These are phyloP conservation scores for Camellia sinensis DNA, from an alignment of 148 eudicot species.

Conservation along the genomic window DNA sequence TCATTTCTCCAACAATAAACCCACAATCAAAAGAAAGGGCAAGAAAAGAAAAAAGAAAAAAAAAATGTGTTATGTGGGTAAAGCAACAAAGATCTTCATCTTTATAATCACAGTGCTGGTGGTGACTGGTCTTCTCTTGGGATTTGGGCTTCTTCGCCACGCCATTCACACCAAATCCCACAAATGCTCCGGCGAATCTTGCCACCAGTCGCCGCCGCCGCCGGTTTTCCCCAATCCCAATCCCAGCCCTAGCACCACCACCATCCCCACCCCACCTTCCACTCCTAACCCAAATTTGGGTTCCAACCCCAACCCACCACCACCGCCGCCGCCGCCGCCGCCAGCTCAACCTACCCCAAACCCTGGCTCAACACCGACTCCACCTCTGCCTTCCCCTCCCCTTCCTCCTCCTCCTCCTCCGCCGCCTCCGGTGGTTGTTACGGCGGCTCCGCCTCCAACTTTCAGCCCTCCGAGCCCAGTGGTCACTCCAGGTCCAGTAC, in stretches of 20 bases:
- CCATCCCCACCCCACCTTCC: constrained; percentile 17
- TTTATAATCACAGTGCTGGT: constrained; percentile 56
- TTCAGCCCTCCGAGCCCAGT: constrained; percentile 41
- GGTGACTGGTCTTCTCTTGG: constrained; percentile 57
- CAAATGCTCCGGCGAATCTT: constrained; percentile 36
- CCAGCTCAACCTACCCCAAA: constrained; percentile 12
- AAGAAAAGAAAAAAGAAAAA: neutral
- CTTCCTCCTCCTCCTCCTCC: constrained; percentile 29
- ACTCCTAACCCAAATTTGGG: constrained; percentile 1
- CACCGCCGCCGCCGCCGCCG: constrained; percentile 14
- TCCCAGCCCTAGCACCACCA: constrained; percentile 18
- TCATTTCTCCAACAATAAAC: neutral
- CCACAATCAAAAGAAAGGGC: neutral
- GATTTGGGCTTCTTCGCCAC: constrained; percentile 51
- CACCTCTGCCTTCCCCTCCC: constrained; percentile 16
- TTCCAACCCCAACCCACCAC: constrained; percentile 10
- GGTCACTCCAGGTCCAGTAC: constrained; percentile 44
- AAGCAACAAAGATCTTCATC: constrained; percentile 97
- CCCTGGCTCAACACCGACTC: constrained; percentile 11
- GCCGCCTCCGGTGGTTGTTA: constrained; percentile 22
- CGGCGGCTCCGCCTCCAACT: constrained; percentile 39
- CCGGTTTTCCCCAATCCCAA: constrained; percentile 9
- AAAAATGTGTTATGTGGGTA: constrained; percentile 87
- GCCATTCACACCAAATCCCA: constrained; percentile 27
- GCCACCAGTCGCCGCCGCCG: constrained; percentile 15